Evolutionary conservation across 116 monocot species (phyloP).

Genomic region (Cymodocea nodosa): DNA sequence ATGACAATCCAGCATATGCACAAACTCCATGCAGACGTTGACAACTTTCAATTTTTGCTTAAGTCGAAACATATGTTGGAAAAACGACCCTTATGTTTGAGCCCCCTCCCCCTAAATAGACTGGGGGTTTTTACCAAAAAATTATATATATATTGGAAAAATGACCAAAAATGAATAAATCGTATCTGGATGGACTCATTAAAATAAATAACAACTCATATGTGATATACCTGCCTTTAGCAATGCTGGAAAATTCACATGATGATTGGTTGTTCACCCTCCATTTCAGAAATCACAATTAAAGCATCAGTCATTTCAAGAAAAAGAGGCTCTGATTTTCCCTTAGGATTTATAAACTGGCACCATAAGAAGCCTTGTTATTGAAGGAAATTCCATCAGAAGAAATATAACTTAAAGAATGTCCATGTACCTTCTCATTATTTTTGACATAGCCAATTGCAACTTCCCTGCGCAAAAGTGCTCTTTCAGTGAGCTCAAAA

Average conservation of each 20-base stretch:
- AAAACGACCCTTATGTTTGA: too few relatives aligned
- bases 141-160: too few relatives aligned
- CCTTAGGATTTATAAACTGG: constrained; percentile 78
- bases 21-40: too few relatives aligned
- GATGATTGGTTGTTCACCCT: constrained; percentile 30
- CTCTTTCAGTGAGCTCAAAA: constrained; percentile 76
- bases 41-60: too few relatives aligned
- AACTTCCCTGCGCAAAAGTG: constrained; percentile 74
- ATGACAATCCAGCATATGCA: too few relatives aligned
- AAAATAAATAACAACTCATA: too few relatives aligned
- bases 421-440: constrained; percentile 46
- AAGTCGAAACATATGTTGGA: too few relatives aligned
- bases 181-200: too few relatives aligned
- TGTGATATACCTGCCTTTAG: neutral
- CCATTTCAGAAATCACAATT: constrained; percentile 77
- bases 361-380: neutral
- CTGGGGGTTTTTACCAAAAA: too few relatives aligned
- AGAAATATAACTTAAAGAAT: neutral
- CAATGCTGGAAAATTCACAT: constrained; percentile 8
- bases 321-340: constrained; percentile 50
- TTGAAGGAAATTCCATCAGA: neutral
- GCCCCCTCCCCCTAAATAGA: too few relatives aligned
- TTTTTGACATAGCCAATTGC: constrained; percentile 79
- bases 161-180: too few relatives aligned
- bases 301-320: constrained; percentile 67